Evolutionary conservation across 306 rosid species (phyloP).

Genomic region (Nissolia schottii): DNA sequence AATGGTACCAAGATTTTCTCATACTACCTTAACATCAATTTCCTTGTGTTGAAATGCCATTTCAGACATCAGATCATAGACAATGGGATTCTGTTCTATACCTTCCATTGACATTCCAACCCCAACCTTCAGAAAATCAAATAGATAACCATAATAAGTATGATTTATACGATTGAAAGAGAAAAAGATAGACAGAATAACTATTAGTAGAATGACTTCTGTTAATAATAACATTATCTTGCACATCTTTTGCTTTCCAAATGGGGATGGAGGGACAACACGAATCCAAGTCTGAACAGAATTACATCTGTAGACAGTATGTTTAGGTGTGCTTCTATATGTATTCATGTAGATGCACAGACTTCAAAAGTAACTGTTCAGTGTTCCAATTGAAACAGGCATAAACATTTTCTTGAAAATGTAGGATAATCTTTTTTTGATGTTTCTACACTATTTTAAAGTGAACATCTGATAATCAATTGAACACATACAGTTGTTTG

Average conservation of each 20-base stretch:
- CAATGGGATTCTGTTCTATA: slow-evolving; percentile 82
- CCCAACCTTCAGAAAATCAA: slow-evolving; percentile 64
- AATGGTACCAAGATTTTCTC: slow-evolving; percentile 9
- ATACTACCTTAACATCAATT: slow-evolving; percentile 64
- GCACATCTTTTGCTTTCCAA: neutral
- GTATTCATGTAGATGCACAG: neutral
- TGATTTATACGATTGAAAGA: neutral
- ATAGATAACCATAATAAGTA: neutral
- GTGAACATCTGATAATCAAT: neutral
- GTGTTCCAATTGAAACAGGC: neutral
- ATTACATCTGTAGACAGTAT: neutral
- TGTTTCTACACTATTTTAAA: neutral
- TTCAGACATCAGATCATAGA: slow-evolving; percentile 90
- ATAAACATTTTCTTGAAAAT: neutral
- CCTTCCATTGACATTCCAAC: slow-evolving; percentile 98
- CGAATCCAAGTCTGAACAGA: neutral
- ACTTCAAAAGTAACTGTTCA: neutral
- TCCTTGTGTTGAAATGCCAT: slow-evolving; percentile 74
- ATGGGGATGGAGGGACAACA: neutral
- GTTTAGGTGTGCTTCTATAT: neutral
- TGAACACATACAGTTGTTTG: neutral
- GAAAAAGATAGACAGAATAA: neutral
- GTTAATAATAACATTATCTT: neutral
- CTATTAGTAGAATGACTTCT: neutral
- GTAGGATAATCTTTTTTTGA: neutral